Conservation (phyloP, 2,329 filamentous ascomycete genomes). For the Aspergillaceae sp. region DNA sequence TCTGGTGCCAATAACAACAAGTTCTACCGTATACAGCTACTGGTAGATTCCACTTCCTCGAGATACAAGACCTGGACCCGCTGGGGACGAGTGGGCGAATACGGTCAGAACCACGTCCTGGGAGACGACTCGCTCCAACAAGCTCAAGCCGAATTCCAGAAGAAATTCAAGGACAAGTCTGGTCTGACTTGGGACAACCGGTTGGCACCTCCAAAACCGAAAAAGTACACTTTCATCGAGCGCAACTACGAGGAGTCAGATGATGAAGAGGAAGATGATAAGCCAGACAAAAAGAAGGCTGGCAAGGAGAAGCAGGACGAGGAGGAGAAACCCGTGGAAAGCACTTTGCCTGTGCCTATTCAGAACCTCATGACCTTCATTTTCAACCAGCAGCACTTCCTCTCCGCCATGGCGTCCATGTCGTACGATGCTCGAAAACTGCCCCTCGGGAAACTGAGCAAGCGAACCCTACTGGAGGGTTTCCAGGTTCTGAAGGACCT, state of each 20-base stretch:
- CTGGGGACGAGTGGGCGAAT: conserved; percentile 66
- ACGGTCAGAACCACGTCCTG: conserved; percentile 38
- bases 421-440: conserved; percentile 55
- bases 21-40: conserved; percentile 66
- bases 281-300: conserved; percentile 21
- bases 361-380: conserved; percentile 70
- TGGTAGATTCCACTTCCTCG: conserved; percentile 20
- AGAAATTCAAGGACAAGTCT: conserved; percentile 51
- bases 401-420: conserved; percentile 41
- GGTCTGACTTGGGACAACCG: conserved; percentile 46
- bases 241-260: conserved; percentile 57
- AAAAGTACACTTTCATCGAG: conserved; percentile 71
- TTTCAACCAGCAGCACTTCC: conserved; percentile 69
- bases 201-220: conserved; percentile 40
- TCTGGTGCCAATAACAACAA: conserved; percentile 68
- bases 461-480: conserved; percentile 63
- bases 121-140: conserved; percentile 28
- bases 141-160: conserved; percentile 41
- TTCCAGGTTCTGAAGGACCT: conserved; percentile 72
- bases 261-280: conserved; percentile 35
- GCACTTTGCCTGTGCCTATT: conserved; percentile 51
- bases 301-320: conserved; percentile 22
- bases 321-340: conserved; percentile 39
- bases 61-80: conserved; percentile 60
- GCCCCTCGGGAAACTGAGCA: conserved; percentile 75